Conservation (phyloP, 164 flowering plant genomes). For the Euptelea pleiosperma region DNA sequence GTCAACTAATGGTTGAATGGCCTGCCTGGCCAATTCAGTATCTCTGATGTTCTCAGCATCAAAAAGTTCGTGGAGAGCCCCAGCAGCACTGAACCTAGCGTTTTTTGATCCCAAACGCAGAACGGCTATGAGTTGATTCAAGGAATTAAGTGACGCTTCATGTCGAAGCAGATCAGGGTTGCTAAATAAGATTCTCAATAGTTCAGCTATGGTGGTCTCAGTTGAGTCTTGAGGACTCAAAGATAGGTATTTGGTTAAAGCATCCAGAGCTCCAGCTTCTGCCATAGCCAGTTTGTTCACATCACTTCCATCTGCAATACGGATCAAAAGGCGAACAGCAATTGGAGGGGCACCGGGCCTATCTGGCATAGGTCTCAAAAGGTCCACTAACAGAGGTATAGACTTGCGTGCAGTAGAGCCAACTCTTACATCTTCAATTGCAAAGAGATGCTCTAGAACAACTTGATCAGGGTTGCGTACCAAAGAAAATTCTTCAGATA, state of each 20-base stretch:
- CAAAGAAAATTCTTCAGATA: slow-evolving; percentile 69
- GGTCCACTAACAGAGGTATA: slow-evolving; percentile 77
- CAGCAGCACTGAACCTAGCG: slow-evolving; percentile 70
- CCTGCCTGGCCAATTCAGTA: slow-evolving; percentile 63
- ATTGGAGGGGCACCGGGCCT: slow-evolving; percentile 79
- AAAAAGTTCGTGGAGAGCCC: slow-evolving; percentile 71
- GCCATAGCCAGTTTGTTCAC: slow-evolving; percentile 74
- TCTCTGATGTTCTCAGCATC: slow-evolving; percentile 68
- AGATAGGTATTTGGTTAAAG: slow-evolving; percentile 70
- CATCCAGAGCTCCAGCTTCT: slow-evolving; percentile 88
- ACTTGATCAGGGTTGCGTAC: slow-evolving; percentile 60
- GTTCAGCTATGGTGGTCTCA: slow-evolving; percentile 60
- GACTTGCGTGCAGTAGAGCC: slow-evolving; percentile 73
- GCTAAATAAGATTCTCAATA: slow-evolving; percentile 66
- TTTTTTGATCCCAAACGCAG: slow-evolving; percentile 74
- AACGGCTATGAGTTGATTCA: slow-evolving; percentile 76
- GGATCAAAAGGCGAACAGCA: slow-evolving; percentile 60
- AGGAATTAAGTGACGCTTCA: slow-evolving; percentile 63
- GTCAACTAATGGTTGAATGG: slow-evolving; percentile 72
- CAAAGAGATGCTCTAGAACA: slow-evolving; percentile 67
- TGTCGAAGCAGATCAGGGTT: slow-evolving; percentile 56
- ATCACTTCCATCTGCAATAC: slow-evolving; percentile 74
- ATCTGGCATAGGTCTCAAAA: slow-evolving; percentile 83
- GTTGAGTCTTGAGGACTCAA: slow-evolving; percentile 79
- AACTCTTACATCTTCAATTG: slow-evolving; percentile 66